These are phyloP conservation scores for Mycena citricolor DNA, from an alignment of 1,284 basidiomycete species.

Conservation along the genomic window DNA sequence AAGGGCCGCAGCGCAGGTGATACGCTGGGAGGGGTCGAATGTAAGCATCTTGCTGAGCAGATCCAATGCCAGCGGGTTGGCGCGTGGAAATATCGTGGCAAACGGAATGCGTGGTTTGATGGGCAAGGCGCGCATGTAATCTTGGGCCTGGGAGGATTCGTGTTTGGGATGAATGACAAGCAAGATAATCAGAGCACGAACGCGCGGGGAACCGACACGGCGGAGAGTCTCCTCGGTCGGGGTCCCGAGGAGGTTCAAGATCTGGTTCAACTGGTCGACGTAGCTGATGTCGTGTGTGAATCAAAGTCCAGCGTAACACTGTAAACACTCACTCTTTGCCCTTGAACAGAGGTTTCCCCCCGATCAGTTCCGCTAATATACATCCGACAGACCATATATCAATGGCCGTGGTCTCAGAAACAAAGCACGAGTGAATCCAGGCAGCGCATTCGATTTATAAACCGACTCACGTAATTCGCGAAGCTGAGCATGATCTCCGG, in stretches of 20 bases:
- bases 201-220: slow-evolving; percentile 89
- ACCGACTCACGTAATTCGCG: slow-evolving; percentile 80
- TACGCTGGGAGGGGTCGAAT: slow-evolving; percentile 95
- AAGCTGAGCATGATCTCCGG: slow-evolving; percentile 98
- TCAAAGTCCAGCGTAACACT: slow-evolving; percentile 7
- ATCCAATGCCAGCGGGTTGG: slow-evolving; percentile 93
- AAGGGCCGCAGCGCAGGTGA: slow-evolving; percentile 93
- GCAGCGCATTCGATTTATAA: slow-evolving; percentile 2
- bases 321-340: slow-evolving; percentile 85
- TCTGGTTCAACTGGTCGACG: slow-evolving; percentile 98
- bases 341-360: slow-evolving; percentile 98
- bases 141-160: slow-evolving; percentile 88
- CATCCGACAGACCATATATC: slow-evolving; percentile 99
- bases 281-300: slow-evolving; percentile 60
- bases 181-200: too few species aligned
- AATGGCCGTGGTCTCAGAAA: slow-evolving; percentile 76
- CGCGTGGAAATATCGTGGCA: slow-evolving; percentile 87
- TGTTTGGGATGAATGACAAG: too few species aligned
- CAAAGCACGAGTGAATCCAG: too few species aligned
- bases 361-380: slow-evolving; percentile 94
- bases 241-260: slow-evolving; percentile 95
- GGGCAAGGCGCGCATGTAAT: slow-evolving; percentile 97
- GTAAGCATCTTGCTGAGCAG: slow-evolving; percentile 88
- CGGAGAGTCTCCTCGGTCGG: slow-evolving; percentile 95
- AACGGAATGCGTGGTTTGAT: slow-evolving; percentile 96